Percentiles rank a stretch among this genome's conserved stretches.
Evolutionary conservation across 345 rosid species (phyloP).

Genomic region (Pseudoturritis turrita): DNA sequence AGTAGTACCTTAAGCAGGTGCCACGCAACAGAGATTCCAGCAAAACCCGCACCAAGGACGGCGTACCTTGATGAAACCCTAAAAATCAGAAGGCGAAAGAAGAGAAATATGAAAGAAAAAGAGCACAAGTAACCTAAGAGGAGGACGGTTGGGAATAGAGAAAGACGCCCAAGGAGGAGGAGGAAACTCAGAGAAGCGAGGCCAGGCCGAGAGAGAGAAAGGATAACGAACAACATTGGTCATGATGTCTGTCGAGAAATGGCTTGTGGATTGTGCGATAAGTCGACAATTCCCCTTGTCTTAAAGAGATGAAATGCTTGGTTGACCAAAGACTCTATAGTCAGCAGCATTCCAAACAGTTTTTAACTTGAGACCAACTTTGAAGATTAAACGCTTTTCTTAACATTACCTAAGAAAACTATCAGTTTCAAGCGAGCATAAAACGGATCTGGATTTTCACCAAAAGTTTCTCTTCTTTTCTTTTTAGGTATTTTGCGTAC

Average conservation of each 20-base stretch:
- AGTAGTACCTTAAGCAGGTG: conserved; percentile 59
- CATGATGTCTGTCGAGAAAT: conserved; percentile 4
- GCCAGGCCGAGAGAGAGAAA: neutral
- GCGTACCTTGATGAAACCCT: conserved; percentile 49
- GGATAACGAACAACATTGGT: neutral
- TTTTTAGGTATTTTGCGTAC: neutral
- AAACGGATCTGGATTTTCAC: neutral
- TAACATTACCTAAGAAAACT: neutral
- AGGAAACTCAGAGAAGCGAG: neutral
- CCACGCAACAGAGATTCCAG: conserved; percentile 93
- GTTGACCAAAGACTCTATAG: too few relatives aligned
- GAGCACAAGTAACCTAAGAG: conserved; percentile 18
- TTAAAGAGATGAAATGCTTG: too few relatives aligned
- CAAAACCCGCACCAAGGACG: conserved; percentile 95
- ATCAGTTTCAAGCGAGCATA: neutral
- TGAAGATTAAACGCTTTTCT: neutral
- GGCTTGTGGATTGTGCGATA: too few relatives aligned
- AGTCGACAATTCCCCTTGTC: too few relatives aligned
- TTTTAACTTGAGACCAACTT: too few relatives aligned
- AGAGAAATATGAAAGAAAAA: neutral
- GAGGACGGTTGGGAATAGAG: conserved; percentile 23
- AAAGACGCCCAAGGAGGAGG: conserved; percentile 3
- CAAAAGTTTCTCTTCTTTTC: neutral
- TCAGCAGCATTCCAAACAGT: too few relatives aligned
- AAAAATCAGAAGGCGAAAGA: neutral